These are phyloP conservation scores for Boletus sp. DNA, from an alignment of 768 basidiomycete genomes.

Conservation along the genomic window DNA sequence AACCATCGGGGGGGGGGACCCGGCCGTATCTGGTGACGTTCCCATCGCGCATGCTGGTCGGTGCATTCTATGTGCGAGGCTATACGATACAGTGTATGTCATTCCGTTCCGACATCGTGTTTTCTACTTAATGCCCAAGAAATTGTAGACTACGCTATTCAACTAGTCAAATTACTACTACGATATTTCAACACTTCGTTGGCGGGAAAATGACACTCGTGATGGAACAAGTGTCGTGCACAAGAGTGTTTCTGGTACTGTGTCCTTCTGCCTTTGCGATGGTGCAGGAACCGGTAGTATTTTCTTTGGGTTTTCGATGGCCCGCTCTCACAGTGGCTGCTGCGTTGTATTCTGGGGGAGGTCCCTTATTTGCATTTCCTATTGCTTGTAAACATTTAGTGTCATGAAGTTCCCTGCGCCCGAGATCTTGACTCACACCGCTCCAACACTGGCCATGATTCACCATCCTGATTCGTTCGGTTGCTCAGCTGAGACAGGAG, in stretches of 20 bases:
- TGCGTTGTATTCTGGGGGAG: too few relatives aligned
- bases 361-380: too few relatives aligned
- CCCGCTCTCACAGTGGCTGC: too few relatives aligned
- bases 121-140: neutral
- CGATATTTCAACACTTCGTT: neutral
- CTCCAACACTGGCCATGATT: neutral
- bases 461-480: neutral
- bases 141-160: conserved; percentile 6
- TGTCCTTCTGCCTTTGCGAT: neutral
- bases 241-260: too few relatives aligned
- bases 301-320: too few relatives aligned
- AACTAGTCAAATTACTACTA: neutral
- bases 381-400: neutral
- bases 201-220: neutral
- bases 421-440: neutral
- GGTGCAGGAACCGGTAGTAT: neutral
- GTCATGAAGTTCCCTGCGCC: neutral
- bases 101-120: neutral
- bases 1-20: neutral
- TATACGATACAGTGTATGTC: conserved; percentile 2
- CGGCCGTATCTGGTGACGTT: neutral
- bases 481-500: neutral
- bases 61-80: neutral
- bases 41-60: too few relatives aligned
- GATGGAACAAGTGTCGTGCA: neutral